Evolutionary conservation across 345 rosid species (phyloP).

Genomic region (Iberis pinnata): DNA sequence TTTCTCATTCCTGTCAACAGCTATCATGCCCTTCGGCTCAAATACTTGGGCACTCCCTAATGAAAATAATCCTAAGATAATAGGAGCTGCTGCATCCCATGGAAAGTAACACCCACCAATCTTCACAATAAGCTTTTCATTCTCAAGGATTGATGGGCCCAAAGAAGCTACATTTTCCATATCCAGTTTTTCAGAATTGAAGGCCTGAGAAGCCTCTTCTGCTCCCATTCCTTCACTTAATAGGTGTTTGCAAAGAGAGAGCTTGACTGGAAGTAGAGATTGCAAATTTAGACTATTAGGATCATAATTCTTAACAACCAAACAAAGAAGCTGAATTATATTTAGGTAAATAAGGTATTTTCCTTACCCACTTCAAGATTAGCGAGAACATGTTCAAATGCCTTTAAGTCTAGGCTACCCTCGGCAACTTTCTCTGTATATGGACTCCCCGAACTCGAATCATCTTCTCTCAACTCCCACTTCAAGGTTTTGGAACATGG

Average conservation of each 20-base stretch:
- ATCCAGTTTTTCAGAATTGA: conserved; percentile 50
- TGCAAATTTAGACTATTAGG: background rate
- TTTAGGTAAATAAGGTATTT: background rate
- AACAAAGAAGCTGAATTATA: conserved; percentile 3
- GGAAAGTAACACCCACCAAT: conserved; percentile 47
- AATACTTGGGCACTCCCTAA: conserved; percentile 40
- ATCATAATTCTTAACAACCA: conserved; percentile 11
- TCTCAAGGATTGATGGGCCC: conserved; percentile 44
- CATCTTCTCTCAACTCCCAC: conserved; percentile 38
- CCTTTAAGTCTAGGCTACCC: conserved; percentile 32
- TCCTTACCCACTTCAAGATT: conserved; percentile 60
- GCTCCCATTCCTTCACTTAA: conserved; percentile 52
- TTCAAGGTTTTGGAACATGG: conserved; percentile 31
- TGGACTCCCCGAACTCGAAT: conserved; percentile 26
- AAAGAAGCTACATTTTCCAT: conserved; percentile 39
- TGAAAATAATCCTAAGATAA: conserved; percentile 44
- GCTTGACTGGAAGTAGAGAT: conserved; percentile 41
- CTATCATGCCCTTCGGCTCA: conserved; percentile 56
- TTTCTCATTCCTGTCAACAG: conserved; percentile 42
- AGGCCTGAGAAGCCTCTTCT: conserved; percentile 58
- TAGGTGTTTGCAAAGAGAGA: conserved; percentile 62
- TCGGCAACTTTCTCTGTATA: conserved; percentile 26
- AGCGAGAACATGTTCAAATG: conserved; percentile 30
- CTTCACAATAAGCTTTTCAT: conserved; percentile 53
- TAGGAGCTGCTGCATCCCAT: conserved; percentile 55